A percentile compares a stretch with the other conserved stretches of the same genome.
Evolutionary conservation across 164 flowering plant species (phyloP).

Genomic region (Umbellularia californica): DNA sequence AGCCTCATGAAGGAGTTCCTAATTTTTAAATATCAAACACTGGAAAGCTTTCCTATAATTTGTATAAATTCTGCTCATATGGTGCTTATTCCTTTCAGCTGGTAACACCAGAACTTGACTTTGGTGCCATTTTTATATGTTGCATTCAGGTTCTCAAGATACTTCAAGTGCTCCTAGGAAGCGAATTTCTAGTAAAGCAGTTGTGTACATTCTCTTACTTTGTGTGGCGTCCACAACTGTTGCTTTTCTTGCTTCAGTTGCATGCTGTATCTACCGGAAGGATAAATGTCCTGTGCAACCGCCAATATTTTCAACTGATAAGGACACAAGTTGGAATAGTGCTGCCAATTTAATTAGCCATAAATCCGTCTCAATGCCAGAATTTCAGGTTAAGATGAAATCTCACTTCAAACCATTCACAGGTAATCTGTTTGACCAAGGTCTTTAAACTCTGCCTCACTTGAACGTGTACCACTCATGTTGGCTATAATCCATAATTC

Average conservation of each 20-base stretch:
- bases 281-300: conserved; percentile 40
- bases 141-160: conserved; percentile 39
- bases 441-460: neutral
- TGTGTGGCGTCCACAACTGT: conserved; percentile 55
- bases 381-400: conserved; percentile 24
- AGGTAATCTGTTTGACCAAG: conserved; percentile 34
- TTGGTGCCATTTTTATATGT: conserved; percentile 3
- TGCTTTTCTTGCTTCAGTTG: conserved; percentile 53
- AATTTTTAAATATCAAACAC: too few species aligned
- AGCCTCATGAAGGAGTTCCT: too few species aligned
- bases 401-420: conserved; percentile 33
- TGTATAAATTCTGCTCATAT: too few species aligned
- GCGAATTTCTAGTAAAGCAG: conserved; percentile 43
- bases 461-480: neutral
- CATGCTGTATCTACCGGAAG: conserved; percentile 51
- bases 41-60: too few species aligned
- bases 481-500: neutral
- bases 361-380: conserved; percentile 35
- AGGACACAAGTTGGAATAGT: conserved; percentile 70
- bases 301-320: conserved; percentile 52
- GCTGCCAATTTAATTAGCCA: conserved; percentile 60
- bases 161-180: conserved; percentile 33
- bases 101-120: neutral
- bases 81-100: neutral
- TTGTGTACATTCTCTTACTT: conserved; percentile 50